phyloP scores from a whole-genome alignment of 805 yeast species.

The Wilhelminamyces savonicus region DNA sequence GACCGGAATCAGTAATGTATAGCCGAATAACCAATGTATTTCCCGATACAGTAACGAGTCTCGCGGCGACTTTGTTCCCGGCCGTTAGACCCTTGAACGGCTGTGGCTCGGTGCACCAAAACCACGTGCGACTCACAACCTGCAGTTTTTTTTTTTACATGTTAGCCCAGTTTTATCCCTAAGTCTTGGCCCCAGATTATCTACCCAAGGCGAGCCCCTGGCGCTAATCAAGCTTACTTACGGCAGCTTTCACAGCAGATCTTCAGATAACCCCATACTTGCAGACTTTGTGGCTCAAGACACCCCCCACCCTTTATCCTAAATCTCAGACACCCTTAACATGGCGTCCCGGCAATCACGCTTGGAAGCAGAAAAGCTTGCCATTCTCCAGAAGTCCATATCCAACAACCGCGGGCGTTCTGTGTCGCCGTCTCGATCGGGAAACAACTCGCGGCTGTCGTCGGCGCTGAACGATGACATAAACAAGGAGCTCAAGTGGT shows the following conservation, averaged over 20 bases:
- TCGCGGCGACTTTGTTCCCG: not conserved
- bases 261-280: too few relatives aligned
- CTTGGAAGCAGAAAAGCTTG: slow-evolving; percentile 37
- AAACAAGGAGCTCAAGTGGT: slow-evolving; percentile 48
- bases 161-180: too few relatives aligned
- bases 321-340: not conserved
- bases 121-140: too few relatives aligned
- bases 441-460: slow-evolving; percentile 25
- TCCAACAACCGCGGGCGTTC: slow-evolving; percentile 30
- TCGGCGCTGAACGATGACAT: slow-evolving; percentile 30
- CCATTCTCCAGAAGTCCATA: slow-evolving; percentile 32
- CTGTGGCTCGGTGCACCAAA: too few relatives aligned
- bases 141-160: too few relatives aligned
- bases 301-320: too few relatives aligned
- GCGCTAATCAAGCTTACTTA: too few relatives aligned
- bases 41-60: not conserved
- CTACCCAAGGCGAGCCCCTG: too few relatives aligned
- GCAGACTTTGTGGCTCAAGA: too few relatives aligned
- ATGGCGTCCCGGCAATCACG: slow-evolving; percentile 32
- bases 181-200: too few relatives aligned
- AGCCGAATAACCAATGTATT: not conserved
- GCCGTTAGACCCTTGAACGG: too few relatives aligned
- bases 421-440: slow-evolving; percentile 24
- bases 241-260: too few relatives aligned
- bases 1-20: not conserved